Evolutionary conservation across 2,329 filamentous ascomycete species (phyloP), one percentile per base, ranked within the genome.

Genomic region (Exophiala aquamarina): DNA sequence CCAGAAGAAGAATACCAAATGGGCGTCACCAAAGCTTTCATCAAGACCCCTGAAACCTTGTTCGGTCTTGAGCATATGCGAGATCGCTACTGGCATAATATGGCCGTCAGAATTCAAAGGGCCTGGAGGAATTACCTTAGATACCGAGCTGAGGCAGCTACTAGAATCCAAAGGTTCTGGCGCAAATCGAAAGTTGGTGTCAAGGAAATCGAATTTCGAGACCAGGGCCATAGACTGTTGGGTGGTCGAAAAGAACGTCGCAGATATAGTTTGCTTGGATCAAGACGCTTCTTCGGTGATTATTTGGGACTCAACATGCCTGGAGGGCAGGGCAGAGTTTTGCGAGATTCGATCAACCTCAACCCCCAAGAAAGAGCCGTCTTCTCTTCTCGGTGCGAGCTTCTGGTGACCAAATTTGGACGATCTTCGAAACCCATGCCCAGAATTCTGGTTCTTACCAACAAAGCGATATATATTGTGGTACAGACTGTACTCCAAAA

Each of bases 71-170:
- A 98, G 69, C 91, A 94, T 48, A 97, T 98, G 92, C 83, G 93
- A 64, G 93, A 98, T 66, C 80, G 89, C 47, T 98, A 97, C 70
- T 97, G 92, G 92, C 92, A 97, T 70, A 98, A 97, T 71, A 97
- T 98, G 93, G 93, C 93, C 3, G 95, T 92, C 50, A 83, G 93
- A 49, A 97, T 98, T 50, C 93, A 98, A 71, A 82, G 93, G 59
- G 93, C 95, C 63, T 98, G 93, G 93, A 82, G 93, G 61, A 95
- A 94, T 42, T 97, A 96, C 63, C 78, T 97, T 32, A 84, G 92
- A 4, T 97, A 97, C 69, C 83, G 93, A 35, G 86, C 83, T 19
- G 93, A 98, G 69, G 93, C 89, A 49, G 93, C 93, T 5, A 95
- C 86, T 11, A 83, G 93, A 26, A 97, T 98, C 57, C 93, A 97